Evolutionary conservation across 2,329 filamentous ascomycete genomes (phyloP), one percentile per base, ranked within the genome.

Genomic region (Neopestalotiopsis sp.): DNA sequence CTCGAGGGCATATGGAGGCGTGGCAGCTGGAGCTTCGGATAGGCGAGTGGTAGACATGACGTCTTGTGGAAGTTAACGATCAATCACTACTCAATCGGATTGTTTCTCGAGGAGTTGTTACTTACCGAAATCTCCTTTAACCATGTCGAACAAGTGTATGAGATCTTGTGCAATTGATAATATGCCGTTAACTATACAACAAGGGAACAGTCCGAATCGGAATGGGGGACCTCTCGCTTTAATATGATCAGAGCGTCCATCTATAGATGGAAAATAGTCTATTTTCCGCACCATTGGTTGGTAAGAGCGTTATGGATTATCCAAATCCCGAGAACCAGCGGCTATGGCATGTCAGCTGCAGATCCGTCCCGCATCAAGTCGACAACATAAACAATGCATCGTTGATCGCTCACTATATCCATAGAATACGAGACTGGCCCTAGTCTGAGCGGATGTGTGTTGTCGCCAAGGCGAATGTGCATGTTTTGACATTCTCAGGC

Each of bases 101-200:
- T 32, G 38, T 49, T 3, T 14, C 10, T 49, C 13, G 58, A 34
- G 14, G 9, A 40, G 20, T 7, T 10, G 4, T 34, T 20, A 20
- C 59, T 9, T 20, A 62, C 59, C 59, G 13, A 34, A 62, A 24
- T 62, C 59, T 34, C 28, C 28, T 12, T 62, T 62, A 17, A 40
- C 59, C 59, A 62, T 62, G 4, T 38, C n/a, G 42, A 62, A 62
- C 34, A 34, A 62, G 59, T 40, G 59, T 62, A 34, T 28, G 14
- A 38, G 13, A 1, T 34, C 2, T 40, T 17, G 30, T 34, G 24
- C 14, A 28, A 17, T 20, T 13, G 20, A 20, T 30, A 17, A 10
- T 62, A 4, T 14, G n/a, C 10, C 59, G 7, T 34, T n/a, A 9
- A 20, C n/a, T 20, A 42, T n/a, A 24, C 59, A n/a, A 34, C 9